These are phyloP conservation scores for Globisporangium megalacanthum DNA, from an alignment of 352 stramenopile genomes.

Conservation along the genomic window DNA sequence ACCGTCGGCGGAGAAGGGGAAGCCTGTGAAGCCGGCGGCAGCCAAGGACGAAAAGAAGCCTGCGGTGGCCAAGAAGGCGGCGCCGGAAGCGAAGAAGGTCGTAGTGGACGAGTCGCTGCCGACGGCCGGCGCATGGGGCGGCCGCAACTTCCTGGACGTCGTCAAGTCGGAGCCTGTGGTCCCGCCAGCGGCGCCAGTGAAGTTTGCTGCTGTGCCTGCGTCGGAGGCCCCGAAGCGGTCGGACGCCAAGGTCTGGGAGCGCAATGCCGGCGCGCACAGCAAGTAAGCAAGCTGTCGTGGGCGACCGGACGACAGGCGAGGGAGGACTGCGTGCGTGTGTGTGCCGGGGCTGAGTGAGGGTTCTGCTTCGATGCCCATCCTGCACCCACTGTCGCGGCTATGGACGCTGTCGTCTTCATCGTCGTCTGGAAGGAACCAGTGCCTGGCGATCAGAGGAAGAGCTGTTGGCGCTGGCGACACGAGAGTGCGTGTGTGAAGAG, in stretches of 20 bases:
- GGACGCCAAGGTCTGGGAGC: slow-evolving; percentile 19
- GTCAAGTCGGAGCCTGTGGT: slow-evolving; percentile 65
- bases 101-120: slow-evolving; percentile 42
- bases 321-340: background rate
- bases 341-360: background rate
- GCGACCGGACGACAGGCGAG: background rate
- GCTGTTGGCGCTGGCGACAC: background rate
- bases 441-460: slow-evolving; percentile 1
- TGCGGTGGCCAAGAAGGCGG: slow-evolving; percentile 17
- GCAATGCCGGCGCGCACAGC: slow-evolving; percentile 1
- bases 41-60: slow-evolving; percentile 32
- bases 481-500: background rate
- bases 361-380: background rate
- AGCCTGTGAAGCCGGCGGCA: slow-evolving; percentile 30
- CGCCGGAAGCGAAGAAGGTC: background rate
- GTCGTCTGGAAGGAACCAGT: background rate
- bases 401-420: background rate
- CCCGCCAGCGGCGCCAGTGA: slow-evolving; percentile 26
- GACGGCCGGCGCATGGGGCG: slow-evolving; percentile 71
- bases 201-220: slow-evolving; percentile 4
- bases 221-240: slow-evolving; percentile 19
- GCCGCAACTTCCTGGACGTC: slow-evolving; percentile 78
- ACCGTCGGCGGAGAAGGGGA: slow-evolving; percentile 20
- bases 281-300: background rate
- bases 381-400: background rate